These are phyloP conservation scores for Pythium grandisporangium DNA, from an alignment of 352 stramenopile species.

Conservation along the genomic window DNA sequence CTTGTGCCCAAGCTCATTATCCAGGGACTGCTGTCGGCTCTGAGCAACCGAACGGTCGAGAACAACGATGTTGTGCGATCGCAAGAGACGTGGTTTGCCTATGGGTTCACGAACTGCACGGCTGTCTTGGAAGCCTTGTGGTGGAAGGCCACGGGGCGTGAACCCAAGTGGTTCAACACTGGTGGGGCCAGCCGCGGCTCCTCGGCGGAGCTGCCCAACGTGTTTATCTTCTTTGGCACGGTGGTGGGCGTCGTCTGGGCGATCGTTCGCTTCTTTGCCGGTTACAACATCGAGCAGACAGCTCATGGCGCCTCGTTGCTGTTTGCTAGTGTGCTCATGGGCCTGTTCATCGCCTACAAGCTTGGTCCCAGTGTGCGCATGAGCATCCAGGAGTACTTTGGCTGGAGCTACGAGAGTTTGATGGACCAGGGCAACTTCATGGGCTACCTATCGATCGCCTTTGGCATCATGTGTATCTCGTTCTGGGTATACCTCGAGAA, in stretches of 20 bases:
- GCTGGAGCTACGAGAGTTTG: constrained; percentile 80
- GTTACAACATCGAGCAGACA: constrained; percentile 69
- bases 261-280: constrained; percentile 67
- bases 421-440: constrained; percentile 82
- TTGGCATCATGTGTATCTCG: constrained; percentile 69
- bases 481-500: constrained; percentile 80
- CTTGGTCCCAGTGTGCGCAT: constrained; percentile 72
- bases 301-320: constrained; percentile 65
- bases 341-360: constrained; percentile 74
- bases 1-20: constrained; percentile 75
- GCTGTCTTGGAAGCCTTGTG: constrained; percentile 69
- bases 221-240: constrained; percentile 65
- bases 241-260: constrained; percentile 62
- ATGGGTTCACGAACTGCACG: constrained; percentile 74
- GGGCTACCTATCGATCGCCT: constrained; percentile 58
- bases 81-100: constrained; percentile 80
- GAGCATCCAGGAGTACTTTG: constrained; percentile 86
- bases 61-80: constrained; percentile 80
- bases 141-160: constrained; percentile 79
- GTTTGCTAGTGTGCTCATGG: constrained; percentile 73
- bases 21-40: constrained; percentile 58
- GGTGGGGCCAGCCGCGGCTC: constrained; percentile 60
- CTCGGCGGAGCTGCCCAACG: constrained; percentile 58
- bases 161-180: constrained; percentile 77
- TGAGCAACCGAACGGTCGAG: constrained; percentile 77